phyloP scores from a whole-genome alignment of 495 filamentous ascomycete genomes.

The Chlorociboria aeruginascens region DNA sequence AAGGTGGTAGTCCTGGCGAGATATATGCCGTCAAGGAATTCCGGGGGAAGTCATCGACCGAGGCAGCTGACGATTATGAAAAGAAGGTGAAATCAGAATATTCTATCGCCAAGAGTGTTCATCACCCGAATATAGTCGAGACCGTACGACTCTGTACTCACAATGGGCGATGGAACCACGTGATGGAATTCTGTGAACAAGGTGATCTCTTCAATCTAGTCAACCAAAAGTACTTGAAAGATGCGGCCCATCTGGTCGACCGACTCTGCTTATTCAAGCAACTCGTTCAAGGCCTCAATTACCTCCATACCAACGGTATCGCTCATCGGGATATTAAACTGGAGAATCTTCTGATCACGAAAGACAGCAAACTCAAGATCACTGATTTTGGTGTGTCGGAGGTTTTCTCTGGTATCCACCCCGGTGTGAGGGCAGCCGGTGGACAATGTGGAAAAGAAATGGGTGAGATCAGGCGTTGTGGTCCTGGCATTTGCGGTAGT shows the following conservation, averaged over 20 bases:
- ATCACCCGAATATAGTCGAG: conserved; percentile 70
- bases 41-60: conserved; percentile 44
- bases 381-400: conserved; percentile 72
- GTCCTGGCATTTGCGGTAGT: conserved; percentile 64
- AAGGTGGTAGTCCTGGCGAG: conserved; percentile 34
- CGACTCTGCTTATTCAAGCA: conserved; percentile 75
- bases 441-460: conserved; percentile 55
- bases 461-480: conserved; percentile 49
- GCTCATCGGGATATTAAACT: conserved; percentile 83
- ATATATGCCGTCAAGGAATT: conserved; percentile 73
- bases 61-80: conserved; percentile 53
- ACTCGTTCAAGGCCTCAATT: conserved; percentile 64
- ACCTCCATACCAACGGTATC: conserved; percentile 70
- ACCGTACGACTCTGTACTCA: conserved; percentile 57
- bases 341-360: conserved; percentile 62
- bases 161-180: conserved; percentile 61
- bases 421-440: conserved; percentile 49
- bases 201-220: conserved; percentile 65
- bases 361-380: conserved; percentile 62
- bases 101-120: conserved; percentile 60
- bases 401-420: conserved; percentile 64
- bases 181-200: conserved; percentile 72
- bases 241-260: conserved; percentile 50
- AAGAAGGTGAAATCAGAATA: conserved; percentile 75
- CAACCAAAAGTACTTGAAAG: conserved; percentile 45